Conservation (phyloP, 1,284 basidiomycete genomes). For the Porphyrellus sp. region DNA sequence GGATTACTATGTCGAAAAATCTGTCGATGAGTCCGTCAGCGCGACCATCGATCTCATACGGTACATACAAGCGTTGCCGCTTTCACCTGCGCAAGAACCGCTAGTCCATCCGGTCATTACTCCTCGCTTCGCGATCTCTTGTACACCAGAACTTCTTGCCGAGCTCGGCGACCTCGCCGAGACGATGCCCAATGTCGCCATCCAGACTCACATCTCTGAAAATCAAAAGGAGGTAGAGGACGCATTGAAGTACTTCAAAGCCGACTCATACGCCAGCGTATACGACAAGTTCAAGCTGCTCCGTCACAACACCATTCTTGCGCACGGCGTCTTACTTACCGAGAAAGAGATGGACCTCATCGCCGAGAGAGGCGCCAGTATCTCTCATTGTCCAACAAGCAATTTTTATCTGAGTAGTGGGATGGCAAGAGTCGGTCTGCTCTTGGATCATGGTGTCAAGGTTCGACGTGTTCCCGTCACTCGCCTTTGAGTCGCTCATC, state of each 20-base stretch:
- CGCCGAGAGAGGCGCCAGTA: constrained; percentile 62
- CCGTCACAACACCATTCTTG: constrained; percentile 79
- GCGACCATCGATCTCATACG: constrained; percentile 66
- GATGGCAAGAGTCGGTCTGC: constrained; percentile 72
- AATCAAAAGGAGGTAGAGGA: constrained; percentile 74
- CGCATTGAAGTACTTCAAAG: constrained; percentile 66
- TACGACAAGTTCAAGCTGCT: constrained; percentile 84
- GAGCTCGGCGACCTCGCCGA: constrained; percentile 56
- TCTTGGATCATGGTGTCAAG: constrained; percentile 85
- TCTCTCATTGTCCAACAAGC: constrained; percentile 91
- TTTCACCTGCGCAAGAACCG: constrained; percentile 30
- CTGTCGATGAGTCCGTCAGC: constrained; percentile 52
- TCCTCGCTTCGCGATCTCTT: constrained; percentile 94
- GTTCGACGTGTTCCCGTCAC: constrained; percentile 39
- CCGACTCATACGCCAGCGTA: constrained; percentile 68
- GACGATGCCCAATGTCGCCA: constrained; percentile 57
- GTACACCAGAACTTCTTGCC: constrained; percentile 69
- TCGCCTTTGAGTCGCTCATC: constrained; percentile 7
- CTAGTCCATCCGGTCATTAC: constrained; percentile 90
- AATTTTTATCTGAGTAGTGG: constrained; percentile 91
- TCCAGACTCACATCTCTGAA: constrained; percentile 95
- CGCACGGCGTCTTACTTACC: constrained; percentile 84
- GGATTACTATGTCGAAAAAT: constrained; percentile 70
- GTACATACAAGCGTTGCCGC: constrained; percentile 61
- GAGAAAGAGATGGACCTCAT: constrained; percentile 75